Conservation (phyloP, 2,329 filamentous ascomycete species). For the Pseudogymnoascus sp. region DNA sequence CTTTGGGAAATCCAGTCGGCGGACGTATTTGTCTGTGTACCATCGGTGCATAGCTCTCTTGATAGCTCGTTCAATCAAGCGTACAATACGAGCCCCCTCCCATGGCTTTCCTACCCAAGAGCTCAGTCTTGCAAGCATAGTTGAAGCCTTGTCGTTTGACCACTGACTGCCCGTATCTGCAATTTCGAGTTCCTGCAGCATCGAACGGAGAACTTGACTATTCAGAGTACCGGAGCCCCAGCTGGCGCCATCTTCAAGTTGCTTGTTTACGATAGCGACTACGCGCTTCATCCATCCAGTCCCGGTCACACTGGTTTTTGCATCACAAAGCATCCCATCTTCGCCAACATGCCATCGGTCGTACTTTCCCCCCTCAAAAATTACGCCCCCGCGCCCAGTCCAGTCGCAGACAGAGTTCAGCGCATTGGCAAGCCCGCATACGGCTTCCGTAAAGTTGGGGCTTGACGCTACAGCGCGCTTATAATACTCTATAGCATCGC, state of each 20-base stretch:
- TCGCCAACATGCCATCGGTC: conserved; percentile 94
- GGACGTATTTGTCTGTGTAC: conserved; percentile 77
- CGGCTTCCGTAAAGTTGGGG: conserved; percentile 91
- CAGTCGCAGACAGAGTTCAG: conserved; percentile 96
- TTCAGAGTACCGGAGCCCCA: conserved; percentile 75
- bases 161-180: conserved; percentile 29
- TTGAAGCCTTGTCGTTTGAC: conserved; percentile 30
- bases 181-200: conserved; percentile 27
- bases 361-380: conserved; percentile 63
- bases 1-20: conserved; percentile 47
- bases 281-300: conserved; percentile 84
- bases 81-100: conserved; percentile 81
- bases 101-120: conserved; percentile 68
- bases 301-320: conserved; percentile 52
- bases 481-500: conserved; percentile 89
- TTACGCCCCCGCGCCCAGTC: conserved; percentile 80
- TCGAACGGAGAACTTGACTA: conserved; percentile 43
- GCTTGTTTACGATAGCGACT: conserved; percentile 81
- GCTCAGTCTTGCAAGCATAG: conserved; percentile 33
- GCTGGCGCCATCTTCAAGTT: conserved; percentile 74
- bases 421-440: conserved; percentile 90
- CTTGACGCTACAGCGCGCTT: conserved; percentile 84
- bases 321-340: conserved; percentile 74
- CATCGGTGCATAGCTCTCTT: conserved; percentile 72
- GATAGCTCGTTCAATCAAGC: conserved; percentile 79